Conservation (phyloP, 2,329 filamentous ascomycete species). For the Sclerotinia minor region DNA sequence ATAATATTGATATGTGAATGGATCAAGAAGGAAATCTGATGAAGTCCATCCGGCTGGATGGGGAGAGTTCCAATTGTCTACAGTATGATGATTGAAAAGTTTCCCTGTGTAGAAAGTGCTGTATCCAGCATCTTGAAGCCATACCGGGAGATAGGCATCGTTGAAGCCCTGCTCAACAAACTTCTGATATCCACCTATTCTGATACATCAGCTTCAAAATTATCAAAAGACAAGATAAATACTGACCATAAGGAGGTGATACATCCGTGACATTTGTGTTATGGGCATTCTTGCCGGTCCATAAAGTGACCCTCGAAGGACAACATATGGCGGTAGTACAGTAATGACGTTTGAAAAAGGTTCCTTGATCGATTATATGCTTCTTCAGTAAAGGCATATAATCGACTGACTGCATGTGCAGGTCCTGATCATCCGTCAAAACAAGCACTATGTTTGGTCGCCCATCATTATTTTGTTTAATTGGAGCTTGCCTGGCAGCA, state of each 20-base stretch:
- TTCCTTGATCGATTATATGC: constrained; percentile 56
- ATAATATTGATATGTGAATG: constrained; percentile 66
- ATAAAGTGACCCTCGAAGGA: constrained; percentile 60
- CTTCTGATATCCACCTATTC: constrained; percentile 59
- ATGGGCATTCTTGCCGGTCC: constrained; percentile 62
- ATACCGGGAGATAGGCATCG: constrained; percentile 66
- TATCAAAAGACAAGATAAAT: constrained; percentile 22
- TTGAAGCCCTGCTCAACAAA: constrained; percentile 66
- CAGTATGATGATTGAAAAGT: constrained; percentile 63
- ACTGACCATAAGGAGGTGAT: constrained; percentile 51
- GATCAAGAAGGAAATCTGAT: constrained; percentile 62
- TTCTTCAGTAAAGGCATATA: constrained; percentile 58
- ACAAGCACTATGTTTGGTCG: constrained; percentile 61
- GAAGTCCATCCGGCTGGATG: constrained; percentile 59
- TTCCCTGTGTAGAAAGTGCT: constrained; percentile 75
- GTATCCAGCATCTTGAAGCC: constrained; percentile 69
- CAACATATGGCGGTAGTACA: constrained; percentile 64
- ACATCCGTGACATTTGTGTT: constrained; percentile 61
- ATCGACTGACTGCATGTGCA: constrained; percentile 58
- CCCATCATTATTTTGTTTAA: constrained; percentile 23
- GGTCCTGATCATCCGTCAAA: constrained; percentile 65
- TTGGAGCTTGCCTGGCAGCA: constrained; percentile 27
- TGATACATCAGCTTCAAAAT: constrained; percentile 29
- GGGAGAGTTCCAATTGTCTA: constrained; percentile 61
- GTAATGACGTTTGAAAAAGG: constrained; percentile 57